Base-by-base conservation (phyloP, 192 early-diverging fungal species). In the Podila epigama region DNA sequence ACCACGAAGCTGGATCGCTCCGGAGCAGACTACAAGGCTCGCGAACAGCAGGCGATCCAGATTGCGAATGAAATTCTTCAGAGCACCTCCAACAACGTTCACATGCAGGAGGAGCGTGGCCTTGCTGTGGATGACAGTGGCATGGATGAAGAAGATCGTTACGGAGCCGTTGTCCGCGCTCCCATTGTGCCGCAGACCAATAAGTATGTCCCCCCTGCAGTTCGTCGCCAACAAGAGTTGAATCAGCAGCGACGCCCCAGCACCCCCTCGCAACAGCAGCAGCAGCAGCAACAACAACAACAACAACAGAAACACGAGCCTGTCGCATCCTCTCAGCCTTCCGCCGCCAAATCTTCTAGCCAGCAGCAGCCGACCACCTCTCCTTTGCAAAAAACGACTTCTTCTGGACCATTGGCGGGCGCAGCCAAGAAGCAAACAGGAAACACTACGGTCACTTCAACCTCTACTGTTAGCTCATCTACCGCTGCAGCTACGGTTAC, bases 141-240 rank as follows among this genome's bases (percentile, higher is more conserved):
- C 10, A 82, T 94, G 66, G 95, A 98, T 67, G 97, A 99, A 75
- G 96, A 99, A 67, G 95, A 96, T 53, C 84, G 86, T 35, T 97
- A 95, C 62, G 89, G 91, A 48, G 90, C 93, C 34, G 89, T 97
- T 69, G 77, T 94, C 79, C 81, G 94, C 51, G 83, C 87, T 64
- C 68, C 72, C 1, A 84, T 83, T 27, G 8, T 64, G 29, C 65
- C 77, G 25, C 63, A 56, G 44, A 83, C 94, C 6, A 94, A 90
- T 63, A 93, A 92, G 69, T 97, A 98, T 51, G 89, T 95, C 41
- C 95, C 96, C 13, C 97, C 97, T 10, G 90, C 88, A 22, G 73
- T 91, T 71, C 89, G 92, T 59, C 89, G 85, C 50, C 70, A 80
- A 54, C 67, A 82, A 61, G 68, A 81, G 65, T 80, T 80, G 48